Base-by-base conservation (phyloP, 106 monocot species). In the Acanthochlamys bracteata region DNA sequence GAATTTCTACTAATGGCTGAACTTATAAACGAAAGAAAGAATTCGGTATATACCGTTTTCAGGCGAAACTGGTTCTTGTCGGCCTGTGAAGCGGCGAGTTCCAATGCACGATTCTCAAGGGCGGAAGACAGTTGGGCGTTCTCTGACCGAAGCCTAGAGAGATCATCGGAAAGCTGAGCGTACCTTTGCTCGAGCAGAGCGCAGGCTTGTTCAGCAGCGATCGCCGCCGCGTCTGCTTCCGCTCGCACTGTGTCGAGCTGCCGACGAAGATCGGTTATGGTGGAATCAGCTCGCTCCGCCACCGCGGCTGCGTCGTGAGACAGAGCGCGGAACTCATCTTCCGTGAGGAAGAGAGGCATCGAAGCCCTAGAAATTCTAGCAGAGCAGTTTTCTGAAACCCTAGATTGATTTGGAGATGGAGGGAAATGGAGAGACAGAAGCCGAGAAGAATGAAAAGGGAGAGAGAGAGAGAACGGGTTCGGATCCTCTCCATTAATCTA, bases 261-360 rank as follows among this genome's bases (percentile, higher is more conserved):
- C 21, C 76, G 78, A 26, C 82, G 83, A 60, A 91, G 78, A 51
- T 82, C 85, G 26, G 75, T 59, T 59, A 98, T 98, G 52, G 72
- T 74, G 25, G 72, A 70, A 70, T 98, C 96, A 2, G 96, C 96
- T 55, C 82, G 73, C 42, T 87, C 91, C 20, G 96, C 85, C 41
- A 98, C 79, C 25, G 71, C 65, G 2, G 70, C 10, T 25, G 88
- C 68, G 66, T 91, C 90, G 60, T 71, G 57, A 64, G 80, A 63
- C 71, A 70, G 47, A 40, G 64, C 77, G n/a, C 67, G 64, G 72
- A 88, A 69, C 78, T 98, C 96, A 70, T 98, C 96, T 16, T 98
- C 88, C 8, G 96, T 78, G 26, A 98, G 65, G 83, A 98, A 98
- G 59, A 98, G 73, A 42, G 96, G 88, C 96, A 98, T 95, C 60